Evolutionary conservation across 2,329 filamentous ascomycete genomes (phyloP).

Genomic region (Neopestalotiopsis sp.): DNA sequence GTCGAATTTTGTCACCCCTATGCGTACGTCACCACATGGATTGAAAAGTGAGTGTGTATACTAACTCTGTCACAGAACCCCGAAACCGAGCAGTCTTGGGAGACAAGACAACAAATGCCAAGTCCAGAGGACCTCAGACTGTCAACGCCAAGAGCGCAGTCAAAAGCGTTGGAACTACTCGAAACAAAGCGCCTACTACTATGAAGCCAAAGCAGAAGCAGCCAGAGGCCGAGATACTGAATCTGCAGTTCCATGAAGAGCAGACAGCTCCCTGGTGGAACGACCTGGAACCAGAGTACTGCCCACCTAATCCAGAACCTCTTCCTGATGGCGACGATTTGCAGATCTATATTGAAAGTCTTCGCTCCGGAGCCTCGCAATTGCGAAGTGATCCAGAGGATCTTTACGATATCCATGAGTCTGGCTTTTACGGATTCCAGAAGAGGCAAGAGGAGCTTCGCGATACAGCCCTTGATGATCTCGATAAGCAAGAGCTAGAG

Average conservation of each 20-base stretch:
- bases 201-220: slow-evolving; percentile 63
- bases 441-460: slow-evolving; percentile 49
- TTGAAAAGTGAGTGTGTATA: not conserved
- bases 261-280: slow-evolving; percentile 54
- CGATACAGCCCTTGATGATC: slow-evolving; percentile 53
- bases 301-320: slow-evolving; percentile 74
- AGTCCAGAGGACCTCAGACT: slow-evolving; percentile 71
- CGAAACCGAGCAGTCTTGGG: slow-evolving; percentile 82
- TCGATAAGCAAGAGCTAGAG: slow-evolving; percentile 70
- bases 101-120: slow-evolving; percentile 96
- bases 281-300: slow-evolving; percentile 82
- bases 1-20: slow-evolving; percentile 77
- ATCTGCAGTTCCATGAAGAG: slow-evolving; percentile 67
- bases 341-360: slow-evolving; percentile 55
- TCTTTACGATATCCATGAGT: no score
- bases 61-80: slow-evolving; percentile 49
- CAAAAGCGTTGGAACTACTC: slow-evolving; percentile 66
- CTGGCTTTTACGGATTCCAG: no score
- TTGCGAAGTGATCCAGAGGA: no score
- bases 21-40: slow-evolving; percentile 60
- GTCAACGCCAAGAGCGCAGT: slow-evolving; percentile 65
- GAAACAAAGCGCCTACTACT: slow-evolving; percentile 61
- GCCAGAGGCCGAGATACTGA: slow-evolving; percentile 57
- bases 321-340: slow-evolving; percentile 73
- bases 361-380: slow-evolving; percentile 35